These are phyloP conservation scores for Naganishia onofrii DNA, from an alignment of 768 basidiomycete genomes.

Conservation along the genomic window DNA sequence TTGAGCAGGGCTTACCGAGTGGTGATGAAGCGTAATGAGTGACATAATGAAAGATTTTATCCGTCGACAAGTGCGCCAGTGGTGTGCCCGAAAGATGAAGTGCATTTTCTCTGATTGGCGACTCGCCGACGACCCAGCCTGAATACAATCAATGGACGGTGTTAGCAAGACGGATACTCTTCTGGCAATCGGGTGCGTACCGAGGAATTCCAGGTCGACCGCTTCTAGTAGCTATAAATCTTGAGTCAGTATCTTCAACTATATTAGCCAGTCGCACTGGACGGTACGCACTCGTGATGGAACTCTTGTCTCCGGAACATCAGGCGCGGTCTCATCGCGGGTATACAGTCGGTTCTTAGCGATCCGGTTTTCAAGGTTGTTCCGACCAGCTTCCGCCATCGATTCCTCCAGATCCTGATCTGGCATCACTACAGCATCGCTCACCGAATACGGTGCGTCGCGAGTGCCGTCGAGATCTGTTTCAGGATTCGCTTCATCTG, in stretches of 20 bases:
- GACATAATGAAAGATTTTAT: slow-evolving; percentile 31
- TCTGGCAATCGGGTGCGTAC: neutral
- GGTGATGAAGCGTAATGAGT: slow-evolving; percentile 29
- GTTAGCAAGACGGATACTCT: neutral
- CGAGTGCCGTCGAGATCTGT: slow-evolving; percentile 2
- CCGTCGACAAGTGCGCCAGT: slow-evolving; percentile 27
- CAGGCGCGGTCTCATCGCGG: slow-evolving; percentile 11
- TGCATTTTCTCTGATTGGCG: slow-evolving; percentile 30
- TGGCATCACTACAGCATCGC: too few relatives aligned
- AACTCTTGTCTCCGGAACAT: slow-evolving; percentile 11
- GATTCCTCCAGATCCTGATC: neutral
- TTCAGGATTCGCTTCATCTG: neutral
- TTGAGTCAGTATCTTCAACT: neutral
- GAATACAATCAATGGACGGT: neutral
- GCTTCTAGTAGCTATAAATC: neutral
- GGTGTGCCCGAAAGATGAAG: slow-evolving; percentile 30
- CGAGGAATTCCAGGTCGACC: slow-evolving; percentile 9
- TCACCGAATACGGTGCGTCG: neutral
- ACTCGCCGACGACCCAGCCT: slow-evolving; percentile 17
- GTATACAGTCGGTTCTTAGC: slow-evolving; percentile 20
- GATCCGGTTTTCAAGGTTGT: neutral
- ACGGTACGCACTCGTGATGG: neutral
- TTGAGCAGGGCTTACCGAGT: slow-evolving; percentile 23
- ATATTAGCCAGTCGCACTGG: neutral
- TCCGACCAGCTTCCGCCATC: neutral